Conservation (phyloP, 2,329 filamentous ascomycete genomes). For the Coniochaeta sp. region DNA sequence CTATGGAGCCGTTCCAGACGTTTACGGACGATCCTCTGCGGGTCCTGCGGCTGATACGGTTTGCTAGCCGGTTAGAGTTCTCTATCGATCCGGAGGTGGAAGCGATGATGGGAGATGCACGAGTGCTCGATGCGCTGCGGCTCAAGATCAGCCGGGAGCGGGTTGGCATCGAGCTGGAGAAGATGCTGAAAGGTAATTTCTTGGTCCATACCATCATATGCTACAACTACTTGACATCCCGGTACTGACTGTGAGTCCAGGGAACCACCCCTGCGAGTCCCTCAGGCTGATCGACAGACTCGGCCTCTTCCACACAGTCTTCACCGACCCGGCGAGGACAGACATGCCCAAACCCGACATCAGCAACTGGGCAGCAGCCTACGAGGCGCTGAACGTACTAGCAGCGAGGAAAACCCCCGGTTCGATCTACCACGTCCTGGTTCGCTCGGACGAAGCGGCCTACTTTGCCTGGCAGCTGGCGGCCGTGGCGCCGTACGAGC, state of each 20-base stretch:
- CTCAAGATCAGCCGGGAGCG: constrained; percentile 89
- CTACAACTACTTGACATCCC: too few species aligned
- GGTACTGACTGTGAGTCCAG: constrained; percentile 19
- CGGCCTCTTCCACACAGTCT: constrained; percentile 63
- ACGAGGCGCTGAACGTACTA: constrained; percentile 53
- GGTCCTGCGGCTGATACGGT: constrained; percentile 79
- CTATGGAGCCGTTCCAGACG: constrained; percentile 79
- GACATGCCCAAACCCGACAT: constrained; percentile 48
- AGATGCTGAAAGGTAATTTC: constrained; percentile 68
- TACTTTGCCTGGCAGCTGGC: constrained; percentile 73
- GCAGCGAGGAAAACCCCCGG: constrained; percentile 31
- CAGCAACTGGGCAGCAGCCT: constrained; percentile 53
- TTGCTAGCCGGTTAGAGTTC: constrained; percentile 79
- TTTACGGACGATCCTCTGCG: constrained; percentile 91
- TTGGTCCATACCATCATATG: neutral
- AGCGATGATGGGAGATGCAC: constrained; percentile 65
- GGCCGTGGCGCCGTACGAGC: constrained; percentile 67
- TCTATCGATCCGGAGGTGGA: constrained; percentile 64
- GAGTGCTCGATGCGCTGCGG: constrained; percentile 72
- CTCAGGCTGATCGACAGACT: constrained; percentile 60
- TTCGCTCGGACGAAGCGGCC: constrained; percentile 55
- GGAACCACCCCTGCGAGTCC: constrained; percentile 51
- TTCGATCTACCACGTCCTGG: constrained; percentile 44
- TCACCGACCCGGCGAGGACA: constrained; percentile 56
- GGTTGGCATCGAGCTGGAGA: constrained; percentile 79